Conservation (phyloP, 139 green algal species). For the Chlorella sp. region DNA sequence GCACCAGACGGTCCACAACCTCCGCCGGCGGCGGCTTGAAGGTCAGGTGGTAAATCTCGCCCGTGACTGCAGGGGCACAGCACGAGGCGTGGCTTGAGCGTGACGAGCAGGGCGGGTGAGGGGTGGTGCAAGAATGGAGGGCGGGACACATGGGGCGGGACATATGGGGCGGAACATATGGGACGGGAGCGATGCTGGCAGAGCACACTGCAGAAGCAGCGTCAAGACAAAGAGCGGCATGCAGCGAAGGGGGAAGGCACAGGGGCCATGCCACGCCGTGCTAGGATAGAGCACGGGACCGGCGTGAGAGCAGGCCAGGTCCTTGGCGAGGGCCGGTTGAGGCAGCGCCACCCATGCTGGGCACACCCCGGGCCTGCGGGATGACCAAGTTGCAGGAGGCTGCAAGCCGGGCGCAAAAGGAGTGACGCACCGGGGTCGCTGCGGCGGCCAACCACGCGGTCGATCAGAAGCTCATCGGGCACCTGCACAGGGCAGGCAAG, state of each 20-base stretch:
- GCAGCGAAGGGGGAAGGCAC: too few relatives aligned
- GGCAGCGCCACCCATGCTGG: too few relatives aligned
- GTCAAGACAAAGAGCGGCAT: background rate
- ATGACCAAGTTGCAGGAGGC: background rate
- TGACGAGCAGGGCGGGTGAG: too few relatives aligned
- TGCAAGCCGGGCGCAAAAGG: background rate
- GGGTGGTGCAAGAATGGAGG: too few relatives aligned
- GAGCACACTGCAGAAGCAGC: background rate
- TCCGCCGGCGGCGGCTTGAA: constrained; percentile 90
- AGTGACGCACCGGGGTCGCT: constrained; percentile 77
- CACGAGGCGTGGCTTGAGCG: too few relatives aligned
- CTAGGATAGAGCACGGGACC: too few relatives aligned
- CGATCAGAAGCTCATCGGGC: constrained; percentile 92
- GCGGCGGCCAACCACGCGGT: constrained; percentile 93
- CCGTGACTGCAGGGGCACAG: constrained; percentile 65
- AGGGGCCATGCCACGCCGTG: too few relatives aligned
- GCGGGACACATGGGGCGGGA: too few relatives aligned
- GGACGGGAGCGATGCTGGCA: background rate
- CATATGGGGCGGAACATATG: too few relatives aligned
- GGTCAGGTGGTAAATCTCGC: constrained; percentile 93
- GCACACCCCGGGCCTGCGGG: too few relatives aligned
- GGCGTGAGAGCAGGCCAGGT: background rate
- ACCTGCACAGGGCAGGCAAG: constrained; percentile 66
- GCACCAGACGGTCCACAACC: constrained; percentile 69
- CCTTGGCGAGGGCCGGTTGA: too few relatives aligned